Conservation (phyloP, 768 basidiomycete genomes). For the Tubosaeta sp. region DNA sequence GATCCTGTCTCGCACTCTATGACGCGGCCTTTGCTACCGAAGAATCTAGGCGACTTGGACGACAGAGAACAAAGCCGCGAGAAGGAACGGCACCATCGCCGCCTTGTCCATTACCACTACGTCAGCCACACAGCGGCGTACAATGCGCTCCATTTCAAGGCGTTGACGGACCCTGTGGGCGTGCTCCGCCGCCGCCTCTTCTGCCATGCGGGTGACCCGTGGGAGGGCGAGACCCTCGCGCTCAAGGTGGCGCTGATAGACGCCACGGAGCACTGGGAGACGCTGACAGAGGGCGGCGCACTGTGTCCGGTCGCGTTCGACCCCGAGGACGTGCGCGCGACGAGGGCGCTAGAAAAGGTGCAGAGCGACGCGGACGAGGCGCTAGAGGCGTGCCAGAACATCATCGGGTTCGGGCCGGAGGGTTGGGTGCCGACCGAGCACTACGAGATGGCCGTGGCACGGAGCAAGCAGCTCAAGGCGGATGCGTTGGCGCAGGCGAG, state of each 20-base stretch:
- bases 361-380: not conserved
- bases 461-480: not conserved
- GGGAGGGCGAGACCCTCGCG: not conserved
- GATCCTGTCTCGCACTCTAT: not conserved
- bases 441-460: not conserved
- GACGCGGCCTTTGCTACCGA: not conserved
- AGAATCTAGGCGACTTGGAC: not conserved
- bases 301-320: slow-evolving; percentile 2
- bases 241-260: slow-evolving; percentile 1
- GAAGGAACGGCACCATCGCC: not conserved
- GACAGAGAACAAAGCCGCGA: not conserved
- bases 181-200: not conserved
- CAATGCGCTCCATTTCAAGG: not conserved
- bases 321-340: not conserved
- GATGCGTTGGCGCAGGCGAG: not conserved
- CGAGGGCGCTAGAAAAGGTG: not conserved
- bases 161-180: not conserved
- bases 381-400: not conserved
- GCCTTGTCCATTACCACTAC: not conserved
- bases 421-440: not conserved
- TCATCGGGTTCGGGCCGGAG: not conserved
- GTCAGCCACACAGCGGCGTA: not conserved
- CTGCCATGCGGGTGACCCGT: not conserved
- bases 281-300: not conserved
- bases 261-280: not conserved